Base-by-base conservation (phyloP, 257 asterid species). In the Petunia secreta region DNA sequence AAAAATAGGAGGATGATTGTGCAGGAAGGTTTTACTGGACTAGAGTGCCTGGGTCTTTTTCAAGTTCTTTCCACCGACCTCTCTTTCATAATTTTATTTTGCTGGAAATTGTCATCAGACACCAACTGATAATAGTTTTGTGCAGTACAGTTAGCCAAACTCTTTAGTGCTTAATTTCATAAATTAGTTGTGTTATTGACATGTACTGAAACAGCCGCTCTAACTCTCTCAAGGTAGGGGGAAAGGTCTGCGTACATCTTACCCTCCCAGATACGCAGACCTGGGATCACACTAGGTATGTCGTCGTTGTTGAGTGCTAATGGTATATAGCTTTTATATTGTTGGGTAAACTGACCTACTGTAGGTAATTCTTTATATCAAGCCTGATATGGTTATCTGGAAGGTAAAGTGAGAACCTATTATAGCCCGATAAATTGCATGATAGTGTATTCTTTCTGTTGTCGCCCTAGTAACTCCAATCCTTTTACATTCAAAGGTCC, bases 1-100 rank as follows among this genome's bases (percentile, higher is more conserved):
- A 41, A 36, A 9, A 34, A 43, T 36, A 38, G 3, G 25, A 38
- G 2, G 1, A 64, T 64, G 48, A 13, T 38, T 57, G 2, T 71
- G 77, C 41, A 1, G 71, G 69, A 63, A 4, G 46, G 44, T 63
- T 1, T 63, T 63, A 37, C 37, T 63, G 5, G 16, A 2, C 73
- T 64, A 38, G 10, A 13, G 2, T 13, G 10, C 16, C 50, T 39
- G 9, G 50, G 50, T 64, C 34, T 13, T 64, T 39, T 13, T 38
- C 50, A 13, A 38, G 10, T 34, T 0, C 59, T 44, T 69, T 16
- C 5, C 10, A 25, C 16, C 7, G 9, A 16, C 57, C 57, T 44
- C 44, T 68, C 40, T 44, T 68, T 68, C 75, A 16, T 68, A 68
- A 16, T 69, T 55, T 14, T 2, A 14, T 55, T 55, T 68, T 69